Conservation (phyloP, 2,329 filamentous ascomycete species). For the Colletotrichum tropicale region DNA sequence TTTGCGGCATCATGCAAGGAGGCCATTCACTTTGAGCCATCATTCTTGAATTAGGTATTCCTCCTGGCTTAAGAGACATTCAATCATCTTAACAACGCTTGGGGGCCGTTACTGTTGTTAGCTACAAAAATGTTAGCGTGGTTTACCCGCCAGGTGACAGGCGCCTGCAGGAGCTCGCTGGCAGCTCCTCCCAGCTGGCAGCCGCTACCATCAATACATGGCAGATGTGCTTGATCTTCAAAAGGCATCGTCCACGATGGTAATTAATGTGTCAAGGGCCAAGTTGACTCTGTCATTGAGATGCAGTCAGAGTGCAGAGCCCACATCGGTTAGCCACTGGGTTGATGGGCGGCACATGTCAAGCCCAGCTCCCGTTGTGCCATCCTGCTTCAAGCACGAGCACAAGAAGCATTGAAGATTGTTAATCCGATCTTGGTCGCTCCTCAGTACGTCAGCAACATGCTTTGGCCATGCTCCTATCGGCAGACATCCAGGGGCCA, state of each 20-base stretch:
- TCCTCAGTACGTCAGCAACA: neutral
- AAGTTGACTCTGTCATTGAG: neutral
- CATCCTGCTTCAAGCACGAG: neutral
- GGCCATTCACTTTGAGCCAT: neutral
- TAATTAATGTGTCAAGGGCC: neutral
- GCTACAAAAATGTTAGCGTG: neutral
- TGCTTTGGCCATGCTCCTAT: neutral
- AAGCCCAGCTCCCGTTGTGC: neutral
- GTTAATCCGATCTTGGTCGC: neutral
- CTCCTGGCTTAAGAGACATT: neutral
- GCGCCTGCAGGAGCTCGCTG: neutral
- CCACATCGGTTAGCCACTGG: neutral
- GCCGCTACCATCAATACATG: neutral
- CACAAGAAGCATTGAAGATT: neutral
- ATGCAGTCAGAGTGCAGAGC: neutral
- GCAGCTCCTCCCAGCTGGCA: neutral
- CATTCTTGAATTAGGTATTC: neutral
- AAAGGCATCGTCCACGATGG: neutral
- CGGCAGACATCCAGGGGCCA: neutral
- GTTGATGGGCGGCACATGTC: neutral
- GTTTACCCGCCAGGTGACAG: neutral
- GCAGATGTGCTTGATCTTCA: neutral
- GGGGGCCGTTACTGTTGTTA: neutral
- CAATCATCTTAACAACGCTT: neutral
- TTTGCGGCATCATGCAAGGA: neutral